Evolutionary conservation across 129 eudicot species (phyloP).

Genomic region (Pseudognaphalium luteoalbum): DNA sequence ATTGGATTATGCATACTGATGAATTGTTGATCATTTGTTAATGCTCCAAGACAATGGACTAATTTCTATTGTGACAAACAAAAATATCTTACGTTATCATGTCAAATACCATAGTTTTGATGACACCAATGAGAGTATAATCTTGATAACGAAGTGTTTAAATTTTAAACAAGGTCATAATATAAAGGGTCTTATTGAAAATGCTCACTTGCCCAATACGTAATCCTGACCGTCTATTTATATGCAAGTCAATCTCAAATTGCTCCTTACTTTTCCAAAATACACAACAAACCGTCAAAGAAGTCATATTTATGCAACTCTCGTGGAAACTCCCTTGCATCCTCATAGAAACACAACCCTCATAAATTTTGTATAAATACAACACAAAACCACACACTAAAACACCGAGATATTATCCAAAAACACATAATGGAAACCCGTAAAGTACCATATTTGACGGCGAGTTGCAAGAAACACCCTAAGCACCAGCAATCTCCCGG

Average conservation of each 20-base stretch:
- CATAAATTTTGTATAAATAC: constrained; percentile 19
- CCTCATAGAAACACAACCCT: constrained; percentile 34
- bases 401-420: constrained; percentile 12
- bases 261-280: constrained; percentile 17
- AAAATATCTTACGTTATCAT: too few relatives aligned
- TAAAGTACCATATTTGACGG: constrained; percentile 11
- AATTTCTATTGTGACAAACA: too few relatives aligned
- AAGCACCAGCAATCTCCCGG: constrained; percentile 77
- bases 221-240: constrained; percentile 11
- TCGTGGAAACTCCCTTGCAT: constrained; percentile 27
- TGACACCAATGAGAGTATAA: too few relatives aligned
- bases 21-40: too few relatives aligned
- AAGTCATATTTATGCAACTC: constrained; percentile 18
- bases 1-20: too few relatives aligned
- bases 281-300: constrained; percentile 17
- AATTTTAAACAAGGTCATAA: too few relatives aligned
- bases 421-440: constrained; percentile 29
- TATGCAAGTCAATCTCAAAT: not conserved
- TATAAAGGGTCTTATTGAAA: too few relatives aligned
- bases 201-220: not conserved
- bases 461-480: constrained; percentile 71
- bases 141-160: too few relatives aligned
- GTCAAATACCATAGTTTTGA: too few relatives aligned
- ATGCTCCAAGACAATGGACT: too few relatives aligned
- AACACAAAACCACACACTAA: not conserved